Evolutionary conservation across 768 basidiomycete genomes (phyloP).

Genomic region (Kwoniella heveanensis): DNA sequence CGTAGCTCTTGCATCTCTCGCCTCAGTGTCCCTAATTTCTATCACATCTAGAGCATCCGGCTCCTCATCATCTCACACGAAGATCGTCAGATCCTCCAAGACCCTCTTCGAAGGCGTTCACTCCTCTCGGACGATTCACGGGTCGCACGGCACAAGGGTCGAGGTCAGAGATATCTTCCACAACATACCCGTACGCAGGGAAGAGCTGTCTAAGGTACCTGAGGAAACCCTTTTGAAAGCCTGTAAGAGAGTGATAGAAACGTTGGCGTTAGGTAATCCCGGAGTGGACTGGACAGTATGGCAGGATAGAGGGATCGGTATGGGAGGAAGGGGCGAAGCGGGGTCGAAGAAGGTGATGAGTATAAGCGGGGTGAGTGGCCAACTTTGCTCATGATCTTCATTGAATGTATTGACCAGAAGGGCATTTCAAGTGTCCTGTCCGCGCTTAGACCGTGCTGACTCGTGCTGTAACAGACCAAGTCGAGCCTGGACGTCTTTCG

Average conservation of each 20-base stretch:
- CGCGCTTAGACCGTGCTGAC: too few relatives aligned
- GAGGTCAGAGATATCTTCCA: conserved; percentile 86
- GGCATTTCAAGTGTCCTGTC: too few relatives aligned
- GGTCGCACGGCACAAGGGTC: conserved; percentile 75
- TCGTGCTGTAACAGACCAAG: conserved; percentile 60
- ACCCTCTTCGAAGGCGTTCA: conserved; percentile 72
- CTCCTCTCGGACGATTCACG: conserved; percentile 60
- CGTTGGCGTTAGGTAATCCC: conserved; percentile 72
- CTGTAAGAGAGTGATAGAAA: conserved; percentile 72
- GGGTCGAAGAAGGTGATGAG: conserved; percentile 58
- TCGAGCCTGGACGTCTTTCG: conserved; percentile 71
- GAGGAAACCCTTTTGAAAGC: conserved; percentile 59
- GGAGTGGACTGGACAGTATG: conserved; percentile 70
- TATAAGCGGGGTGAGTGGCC: conserved; percentile 67
- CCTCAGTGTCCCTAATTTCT: conserved; percentile 76
- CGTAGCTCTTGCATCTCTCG: conserved; percentile 79
- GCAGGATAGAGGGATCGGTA: conserved; percentile 26
- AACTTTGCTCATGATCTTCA: neutral
- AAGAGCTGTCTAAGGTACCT: conserved; percentile 8
- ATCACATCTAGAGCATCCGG: conserved; percentile 72
- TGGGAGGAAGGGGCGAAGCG: conserved; percentile 1
- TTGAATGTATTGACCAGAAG: neutral
- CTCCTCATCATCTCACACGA: conserved; percentile 70
- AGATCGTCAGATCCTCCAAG: conserved; percentile 76
- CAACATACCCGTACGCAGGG: conserved; percentile 62